A percentile compares a stretch with the other conserved stretches of the same genome.
Evolutionary conservation across 2,329 filamentous ascomycete species (phyloP).

Genomic region (Rhynchosporium secalis): DNA sequence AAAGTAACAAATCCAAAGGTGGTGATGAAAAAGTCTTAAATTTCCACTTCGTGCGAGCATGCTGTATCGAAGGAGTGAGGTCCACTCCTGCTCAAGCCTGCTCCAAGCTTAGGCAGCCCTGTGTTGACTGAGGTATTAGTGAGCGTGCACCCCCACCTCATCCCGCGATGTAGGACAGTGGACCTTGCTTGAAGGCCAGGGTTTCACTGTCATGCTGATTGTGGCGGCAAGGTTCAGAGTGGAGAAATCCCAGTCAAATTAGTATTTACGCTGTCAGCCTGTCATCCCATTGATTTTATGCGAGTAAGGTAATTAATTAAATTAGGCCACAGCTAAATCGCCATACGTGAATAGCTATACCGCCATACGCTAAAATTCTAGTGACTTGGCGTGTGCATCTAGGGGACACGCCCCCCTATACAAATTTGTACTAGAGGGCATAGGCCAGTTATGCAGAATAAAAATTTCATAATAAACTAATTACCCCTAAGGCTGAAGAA

Average conservation of each 20-base stretch:
- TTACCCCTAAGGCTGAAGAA: too few species aligned
- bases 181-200: background rate
- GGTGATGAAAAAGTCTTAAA: too few species aligned
- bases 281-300: background rate
- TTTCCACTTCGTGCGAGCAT: background rate
- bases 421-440: too few species aligned
- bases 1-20: too few species aligned
- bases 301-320: background rate
- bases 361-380: too few species aligned
- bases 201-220: slow-evolving; percentile 1
- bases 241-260: background rate
- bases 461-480: too few species aligned
- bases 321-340: too few species aligned
- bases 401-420: too few species aligned
- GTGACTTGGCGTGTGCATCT: too few species aligned
- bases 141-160: slow-evolving; percentile 11
- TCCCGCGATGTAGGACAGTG: slow-evolving; percentile 14
- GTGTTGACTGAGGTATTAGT: background rate
- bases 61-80: slow-evolving; percentile 2
- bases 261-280: background rate
- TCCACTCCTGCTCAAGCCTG: background rate
- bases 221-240: background rate
- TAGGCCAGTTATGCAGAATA: too few species aligned
- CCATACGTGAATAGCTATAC: too few species aligned
- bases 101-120: too few species aligned